A percentile compares a stretch with the other conserved stretches of the same genome.
Conservation (phyloP, 495 filamentous ascomycete species). For the Penicillium bovifimosum region DNA sequence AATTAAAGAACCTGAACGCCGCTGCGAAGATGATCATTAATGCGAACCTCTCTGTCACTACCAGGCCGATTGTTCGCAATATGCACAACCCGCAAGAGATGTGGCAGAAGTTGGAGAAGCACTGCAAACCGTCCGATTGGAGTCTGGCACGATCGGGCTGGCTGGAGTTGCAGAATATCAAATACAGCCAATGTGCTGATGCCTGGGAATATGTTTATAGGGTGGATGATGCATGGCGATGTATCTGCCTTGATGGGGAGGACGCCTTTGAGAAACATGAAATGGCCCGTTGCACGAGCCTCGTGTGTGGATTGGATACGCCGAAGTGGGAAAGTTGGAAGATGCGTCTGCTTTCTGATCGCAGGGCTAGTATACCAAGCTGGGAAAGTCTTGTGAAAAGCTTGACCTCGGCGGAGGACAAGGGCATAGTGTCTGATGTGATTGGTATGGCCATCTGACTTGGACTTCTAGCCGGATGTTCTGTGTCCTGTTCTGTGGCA, state of each 20-base stretch:
- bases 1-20: background rate
- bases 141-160: background rate
- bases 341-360: background rate
- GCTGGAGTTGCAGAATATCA: background rate
- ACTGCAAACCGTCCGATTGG: slow-evolving; percentile 5
- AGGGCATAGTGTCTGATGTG: background rate
- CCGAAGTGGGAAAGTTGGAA: slow-evolving; percentile 2
- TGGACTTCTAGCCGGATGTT: background rate
- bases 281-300: background rate
- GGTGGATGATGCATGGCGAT: slow-evolving; percentile 4
- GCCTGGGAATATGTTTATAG: background rate
- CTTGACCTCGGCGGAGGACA: background rate
- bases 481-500: background rate
- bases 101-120: slow-evolving; percentile 3
- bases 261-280: background rate
- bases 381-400: background rate
- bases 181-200: background rate
- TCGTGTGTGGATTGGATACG: background rate
- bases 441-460: slow-evolving; percentile 2
- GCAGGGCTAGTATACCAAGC: background rate
- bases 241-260: slow-evolving; percentile 1
- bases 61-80: background rate
- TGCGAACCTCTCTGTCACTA: background rate
- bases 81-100: background rate
- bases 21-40: background rate